Percentiles rank a stretch among this genome's conserved stretches.
Conservation (phyloP, 116 monocot species). For the Papilionanthe hybrid region DNA sequence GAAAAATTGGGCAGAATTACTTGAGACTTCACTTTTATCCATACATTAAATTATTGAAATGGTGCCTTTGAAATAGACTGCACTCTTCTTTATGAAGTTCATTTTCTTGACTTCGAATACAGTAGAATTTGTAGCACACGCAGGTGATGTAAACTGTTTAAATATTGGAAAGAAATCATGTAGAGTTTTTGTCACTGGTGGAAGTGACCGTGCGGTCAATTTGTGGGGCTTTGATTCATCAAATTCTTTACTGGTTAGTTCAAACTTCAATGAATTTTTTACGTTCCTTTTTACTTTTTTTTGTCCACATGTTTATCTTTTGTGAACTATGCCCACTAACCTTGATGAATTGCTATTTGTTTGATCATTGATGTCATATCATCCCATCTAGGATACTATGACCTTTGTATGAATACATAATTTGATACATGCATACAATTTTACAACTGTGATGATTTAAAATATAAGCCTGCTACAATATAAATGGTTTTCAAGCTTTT, state of each 20-base stretch:
- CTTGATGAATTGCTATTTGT: background rate
- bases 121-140: conserved; percentile 81
- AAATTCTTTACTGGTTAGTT: conserved; percentile 61
- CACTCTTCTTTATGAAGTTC: background rate
- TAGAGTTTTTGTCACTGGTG: conserved; percentile 74
- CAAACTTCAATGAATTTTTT: background rate
- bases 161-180: conserved; percentile 81
- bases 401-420: background rate
- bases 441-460: background rate
- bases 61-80: background rate
- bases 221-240: conserved; percentile 70
- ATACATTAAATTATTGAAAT: background rate
- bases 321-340: background rate
- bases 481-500: background rate
- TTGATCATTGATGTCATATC: background rate
- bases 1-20: background rate
- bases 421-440: background rate
- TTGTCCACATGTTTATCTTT: background rate
- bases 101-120: conserved; percentile 35
- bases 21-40: background rate
- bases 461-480: background rate
- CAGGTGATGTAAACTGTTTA: conserved; percentile 66
- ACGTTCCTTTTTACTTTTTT: background rate
- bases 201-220: conserved; percentile 74
- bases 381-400: background rate